Evolutionary conservation across 352 stramenopile species (phyloP), one percentile per base, ranked within the genome.

Genomic region (Globisporangium cylindrosporum): DNA sequence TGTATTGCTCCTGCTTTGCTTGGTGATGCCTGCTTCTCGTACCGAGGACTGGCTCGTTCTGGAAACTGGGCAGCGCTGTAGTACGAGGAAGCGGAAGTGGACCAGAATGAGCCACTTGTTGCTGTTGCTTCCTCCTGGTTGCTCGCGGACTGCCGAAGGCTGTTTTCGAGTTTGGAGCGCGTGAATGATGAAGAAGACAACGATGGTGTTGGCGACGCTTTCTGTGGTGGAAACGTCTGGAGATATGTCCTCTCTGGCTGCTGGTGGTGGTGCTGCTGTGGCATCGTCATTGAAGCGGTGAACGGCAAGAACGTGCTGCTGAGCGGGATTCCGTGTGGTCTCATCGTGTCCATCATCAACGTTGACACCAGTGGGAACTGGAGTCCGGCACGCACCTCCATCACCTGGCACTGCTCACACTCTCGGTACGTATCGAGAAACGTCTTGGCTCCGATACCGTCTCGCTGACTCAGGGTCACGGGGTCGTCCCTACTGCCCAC

Each of bases 361-460:
- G 41, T 61, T 14, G 66, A 43, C 1, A 66, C 49, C 10, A 72
- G 32, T 14, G 59, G 64, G 25, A 68, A 27, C 32, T 60, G 51
- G 20, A 72, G n/a, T 1, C 29, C 18, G 15, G 60, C 36, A n/a
- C 55, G 59, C 27, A 64, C 15, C 9, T 66, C 69, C 18, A 65
- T 53, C 15, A 48, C 66, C 49, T 79, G 72, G 38, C 64, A 43
- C 29, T 70, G 64, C 15, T 89, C 78, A 59, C 79, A 80, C 51
- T 80, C 76, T 15, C 65, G 64, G 71, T 91, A 92, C 46, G 70
- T 74, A 2, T 84, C 66, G 1, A 91, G 71, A 53, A 89, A 91
- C 2, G 76, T 82, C 24, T 73, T 69, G 9, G 59, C 43, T 58
- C 63, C 36, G n/a, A 70, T 71, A 24, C 70, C 64, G 9, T 69